Evolutionary conservation across 2,329 filamentous ascomycete genomes (phyloP).

Genomic region (Monosporascus sp.): DNA sequence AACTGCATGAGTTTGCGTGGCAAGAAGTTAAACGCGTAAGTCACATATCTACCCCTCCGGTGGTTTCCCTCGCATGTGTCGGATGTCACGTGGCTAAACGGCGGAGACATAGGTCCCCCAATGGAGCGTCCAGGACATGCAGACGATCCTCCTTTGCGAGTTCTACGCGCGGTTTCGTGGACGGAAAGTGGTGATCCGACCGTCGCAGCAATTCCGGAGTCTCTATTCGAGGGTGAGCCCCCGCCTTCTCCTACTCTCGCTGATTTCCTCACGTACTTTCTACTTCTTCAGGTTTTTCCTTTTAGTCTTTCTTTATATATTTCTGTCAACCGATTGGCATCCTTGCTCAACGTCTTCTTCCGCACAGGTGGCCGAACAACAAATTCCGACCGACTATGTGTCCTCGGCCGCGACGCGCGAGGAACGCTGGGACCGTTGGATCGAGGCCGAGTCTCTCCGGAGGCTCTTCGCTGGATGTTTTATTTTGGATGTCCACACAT

Average conservation of each 20-base stretch:
- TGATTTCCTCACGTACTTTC: constrained; percentile 25
- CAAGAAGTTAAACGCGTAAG: constrained; percentile 46
- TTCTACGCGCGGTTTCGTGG: constrained; percentile 51
- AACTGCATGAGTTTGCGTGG: constrained; percentile 47
- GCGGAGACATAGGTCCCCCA: constrained; percentile 34
- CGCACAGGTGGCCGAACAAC: constrained; percentile 35
- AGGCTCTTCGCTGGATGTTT: constrained; percentile 53
- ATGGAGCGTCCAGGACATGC: constrained; percentile 47
- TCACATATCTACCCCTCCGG: constrained; percentile 7
- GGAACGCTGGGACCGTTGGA: constrained; percentile 46
- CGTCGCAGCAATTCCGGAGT: constrained; percentile 44
- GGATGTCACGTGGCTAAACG: constrained; percentile 8
- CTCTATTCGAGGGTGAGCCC: constrained; percentile 51
- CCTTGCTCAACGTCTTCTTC: constrained; percentile 30
- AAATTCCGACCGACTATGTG: constrained; percentile 19
- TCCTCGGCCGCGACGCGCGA: constrained; percentile 19
- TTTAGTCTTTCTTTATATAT: constrained; percentile 19
- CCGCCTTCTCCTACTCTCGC: constrained; percentile 27
- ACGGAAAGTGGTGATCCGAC: constrained; percentile 39
- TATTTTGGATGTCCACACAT: constrained; percentile 50
- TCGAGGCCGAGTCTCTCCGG: constrained; percentile 45
- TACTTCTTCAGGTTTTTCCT: constrained; percentile 27
- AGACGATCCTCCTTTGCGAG: constrained; percentile 50
- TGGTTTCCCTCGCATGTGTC: neutral
- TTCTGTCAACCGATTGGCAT: constrained; percentile 22